Evolutionary conservation across 805 yeast species (phyloP), one percentile per base, ranked within the genome.

Genomic region (Wickerhamomyces tratensis): DNA sequence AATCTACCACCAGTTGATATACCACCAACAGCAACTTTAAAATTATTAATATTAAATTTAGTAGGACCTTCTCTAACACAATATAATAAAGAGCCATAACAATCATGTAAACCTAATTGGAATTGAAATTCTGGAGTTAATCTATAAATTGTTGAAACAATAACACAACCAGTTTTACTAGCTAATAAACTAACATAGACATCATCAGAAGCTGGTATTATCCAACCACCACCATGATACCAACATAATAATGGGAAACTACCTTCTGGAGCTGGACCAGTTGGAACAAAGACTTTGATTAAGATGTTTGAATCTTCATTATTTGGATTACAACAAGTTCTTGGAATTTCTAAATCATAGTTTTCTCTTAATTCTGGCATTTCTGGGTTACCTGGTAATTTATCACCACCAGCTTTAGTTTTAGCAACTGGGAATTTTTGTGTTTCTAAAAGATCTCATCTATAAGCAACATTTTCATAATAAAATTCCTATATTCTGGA

Each of bases 191-290:
- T 62, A 45, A 72, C 68, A 49, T 57, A 65, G 3, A 68, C 59
- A 54, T 69, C 68, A 42, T 42, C 49, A 35, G 68, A 59, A 41
- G 57, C 56, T 2, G 73, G 72, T 15, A 67, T 53, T 2, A 62
- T 68, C 66, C 69, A 68, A 3, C 73, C 73, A 29, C 74, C 73
- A 25, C 73, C 74, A 43, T 69, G 74, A 53, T 49, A 65, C 63
- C 65, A 66, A 33, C 68, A 44, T 33, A 59, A 52, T 20, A 62
- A 49, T 11, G 71, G 71, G 61, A 62, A 65, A 9, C 70, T 71
- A 7, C 43, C 54, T 10, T 36, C 51, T 5, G 71, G 71, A 9
- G 54, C 49, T 15, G 53, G 59, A 6, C 62, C 67, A 15, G 54
- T 47, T 25, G 72, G 72, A 30, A 59, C 58, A 43, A 67, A 68